Evolutionary conservation across 805 yeast genomes (phyloP).

Genomic region (Candida manassasensis): DNA sequence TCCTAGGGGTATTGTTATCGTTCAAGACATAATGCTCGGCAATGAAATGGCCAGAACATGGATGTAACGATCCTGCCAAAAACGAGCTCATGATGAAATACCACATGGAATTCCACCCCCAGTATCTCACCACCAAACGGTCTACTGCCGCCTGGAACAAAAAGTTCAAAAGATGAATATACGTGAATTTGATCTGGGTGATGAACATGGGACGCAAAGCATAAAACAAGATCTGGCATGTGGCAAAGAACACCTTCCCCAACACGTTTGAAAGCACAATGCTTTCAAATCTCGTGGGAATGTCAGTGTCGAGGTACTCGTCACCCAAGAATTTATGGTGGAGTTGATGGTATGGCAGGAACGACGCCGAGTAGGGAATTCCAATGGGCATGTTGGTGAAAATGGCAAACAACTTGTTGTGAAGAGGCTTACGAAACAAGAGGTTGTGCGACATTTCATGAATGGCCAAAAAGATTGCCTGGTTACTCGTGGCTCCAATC

Average conservation of each 20-base stretch:
- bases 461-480: slow-evolving; percentile 79
- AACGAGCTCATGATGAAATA: slow-evolving; percentile 76
- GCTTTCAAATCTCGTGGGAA: slow-evolving; percentile 81
- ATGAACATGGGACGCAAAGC: slow-evolving; percentile 88
- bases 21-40: slow-evolving; percentile 85
- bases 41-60: slow-evolving; percentile 92
- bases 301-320: slow-evolving; percentile 75
- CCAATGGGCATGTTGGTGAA: slow-evolving; percentile 83
- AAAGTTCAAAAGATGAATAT: slow-evolving; percentile 68
- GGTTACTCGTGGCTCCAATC: slow-evolving; percentile 82
- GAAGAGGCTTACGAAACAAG: slow-evolving; percentile 72
- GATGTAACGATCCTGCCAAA: slow-evolving; percentile 88
- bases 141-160: slow-evolving; percentile 59
- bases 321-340: slow-evolving; percentile 92
- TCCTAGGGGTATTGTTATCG: slow-evolving; percentile 44
- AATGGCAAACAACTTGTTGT: slow-evolving; percentile 73
- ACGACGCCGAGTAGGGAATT: slow-evolving; percentile 81
- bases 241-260: slow-evolving; percentile 88
- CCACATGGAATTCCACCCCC: slow-evolving; percentile 60
- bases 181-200: slow-evolving; percentile 68
- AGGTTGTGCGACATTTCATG: slow-evolving; percentile 86
- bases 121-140: slow-evolving; percentile 46
- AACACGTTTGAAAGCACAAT: slow-evolving; percentile 65
- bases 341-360: slow-evolving; percentile 85
- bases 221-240: slow-evolving; percentile 83